Evolutionary conservation across 2,329 filamentous ascomycete species (phyloP).

Genomic region (Phialophora expanda): DNA sequence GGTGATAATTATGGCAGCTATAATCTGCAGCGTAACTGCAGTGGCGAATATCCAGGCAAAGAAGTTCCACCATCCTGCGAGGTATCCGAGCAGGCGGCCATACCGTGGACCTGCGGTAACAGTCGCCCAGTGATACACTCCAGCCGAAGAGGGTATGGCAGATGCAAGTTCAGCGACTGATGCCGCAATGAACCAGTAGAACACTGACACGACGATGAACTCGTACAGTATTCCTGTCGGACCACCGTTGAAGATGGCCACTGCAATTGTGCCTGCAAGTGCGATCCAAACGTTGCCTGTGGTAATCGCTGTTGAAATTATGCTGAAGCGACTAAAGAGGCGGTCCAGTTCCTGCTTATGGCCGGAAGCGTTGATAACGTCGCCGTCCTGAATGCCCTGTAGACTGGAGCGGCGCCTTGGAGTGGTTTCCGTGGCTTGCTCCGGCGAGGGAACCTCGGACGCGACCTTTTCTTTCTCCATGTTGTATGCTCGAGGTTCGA

Average conservation of each 20-base stretch:
- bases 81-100: conserved; percentile 57
- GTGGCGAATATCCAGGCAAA: conserved; percentile 66
- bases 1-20: conserved; percentile 57
- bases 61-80: conserved; percentile 52
- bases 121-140: conserved; percentile 67
- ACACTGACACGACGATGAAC: conserved; percentile 57
- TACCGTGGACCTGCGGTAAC: conserved; percentile 59
- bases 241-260: conserved; percentile 58
- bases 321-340: conserved; percentile 64
- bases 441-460: neutral
- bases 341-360: conserved; percentile 67
- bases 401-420: conserved; percentile 13
- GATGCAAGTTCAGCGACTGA: conserved; percentile 66
- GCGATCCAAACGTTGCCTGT: conserved; percentile 70
- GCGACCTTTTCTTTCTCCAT: conserved; percentile 10
- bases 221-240: conserved; percentile 67
- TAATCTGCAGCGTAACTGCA: conserved; percentile 43
- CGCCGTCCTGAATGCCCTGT: neutral
- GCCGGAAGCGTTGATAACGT: conserved; percentile 64
- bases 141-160: conserved; percentile 65
- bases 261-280: conserved; percentile 59
- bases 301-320: conserved; percentile 65
- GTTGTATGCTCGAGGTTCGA: neutral
- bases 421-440: neutral
- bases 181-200: conserved; percentile 65